phyloP scores from a whole-genome alignment of 2,329 filamentous ascomycete genomes.

The Botrytis tulipae region DNA sequence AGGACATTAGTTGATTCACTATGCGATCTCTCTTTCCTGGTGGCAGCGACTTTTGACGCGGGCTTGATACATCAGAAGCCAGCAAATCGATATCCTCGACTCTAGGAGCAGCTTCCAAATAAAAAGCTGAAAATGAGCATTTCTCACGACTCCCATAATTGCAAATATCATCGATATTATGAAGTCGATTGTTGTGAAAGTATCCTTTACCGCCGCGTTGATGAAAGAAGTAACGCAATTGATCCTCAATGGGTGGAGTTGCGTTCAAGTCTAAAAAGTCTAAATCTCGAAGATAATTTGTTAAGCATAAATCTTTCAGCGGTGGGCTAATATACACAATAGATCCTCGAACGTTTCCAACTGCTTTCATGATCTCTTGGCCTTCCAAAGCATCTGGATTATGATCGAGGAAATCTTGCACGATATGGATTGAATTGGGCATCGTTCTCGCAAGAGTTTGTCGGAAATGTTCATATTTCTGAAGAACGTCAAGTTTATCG shows the following conservation, averaged over 20 bases:
- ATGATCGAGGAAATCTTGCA: constrained; percentile 9
- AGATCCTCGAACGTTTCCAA: constrained; percentile 17
- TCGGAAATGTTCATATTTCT: constrained; percentile 13
- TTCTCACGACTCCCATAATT: background rate
- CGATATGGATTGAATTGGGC: background rate
- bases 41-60: constrained; percentile 3
- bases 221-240: constrained; percentile 10
- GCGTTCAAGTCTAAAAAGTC: constrained; percentile 5
- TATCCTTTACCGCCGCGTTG: constrained; percentile 11
- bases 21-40: constrained; percentile 12
- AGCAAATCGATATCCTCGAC: background rate
- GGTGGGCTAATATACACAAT: constrained; percentile 16
- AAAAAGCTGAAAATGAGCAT: constrained; percentile 14
- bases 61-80: background rate
- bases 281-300: constrained; percentile 4
- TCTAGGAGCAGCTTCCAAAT: background rate
- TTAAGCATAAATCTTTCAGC: background rate
- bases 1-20: constrained; percentile 1
- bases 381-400: constrained; percentile 1
- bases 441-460: constrained; percentile 9
- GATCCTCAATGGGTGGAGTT: constrained; percentile 5
- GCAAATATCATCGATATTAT: background rate
- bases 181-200: background rate
- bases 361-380: constrained; percentile 10
- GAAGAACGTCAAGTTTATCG: constrained; percentile 17